phyloP scores from a whole-genome alignment of 225 moss, liverwort and hornwort genomes.

The Anthoceros angustus region DNA sequence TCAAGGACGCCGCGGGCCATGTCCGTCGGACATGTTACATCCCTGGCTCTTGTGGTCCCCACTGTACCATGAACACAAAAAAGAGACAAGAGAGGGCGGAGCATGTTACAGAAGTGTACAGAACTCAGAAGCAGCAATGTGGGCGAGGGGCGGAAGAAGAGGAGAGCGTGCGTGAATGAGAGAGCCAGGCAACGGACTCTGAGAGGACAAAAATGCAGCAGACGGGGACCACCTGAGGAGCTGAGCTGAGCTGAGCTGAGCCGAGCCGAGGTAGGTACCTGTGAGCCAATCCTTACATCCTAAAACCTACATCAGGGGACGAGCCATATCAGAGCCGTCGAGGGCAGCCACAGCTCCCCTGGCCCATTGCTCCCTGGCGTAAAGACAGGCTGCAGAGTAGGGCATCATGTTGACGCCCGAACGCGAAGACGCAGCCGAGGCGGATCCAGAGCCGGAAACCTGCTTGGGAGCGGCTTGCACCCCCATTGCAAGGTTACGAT shows the following conservation, averaged over 20 bases:
- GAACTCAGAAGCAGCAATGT: no score
- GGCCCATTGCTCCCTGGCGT: neutral
- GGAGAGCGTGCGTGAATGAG: no score
- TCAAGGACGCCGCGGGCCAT: no score
- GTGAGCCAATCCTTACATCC: no score
- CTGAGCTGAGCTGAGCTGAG: neutral
- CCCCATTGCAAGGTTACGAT: neutral
- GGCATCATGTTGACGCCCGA: neutral
- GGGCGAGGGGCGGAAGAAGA: no score
- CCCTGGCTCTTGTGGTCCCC: no score
- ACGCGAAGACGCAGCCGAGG: neutral
- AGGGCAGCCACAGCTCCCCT: neutral
- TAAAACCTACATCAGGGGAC: neutral
- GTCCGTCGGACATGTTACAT: no score
- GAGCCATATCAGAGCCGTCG: neutral
- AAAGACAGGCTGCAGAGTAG: neutral
- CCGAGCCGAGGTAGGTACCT: neutral
- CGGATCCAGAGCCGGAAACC: neutral
- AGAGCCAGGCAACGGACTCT: no score
- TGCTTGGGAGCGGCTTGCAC: neutral
- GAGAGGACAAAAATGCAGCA: no score
- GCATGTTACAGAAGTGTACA: no score
- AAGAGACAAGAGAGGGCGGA: no score
- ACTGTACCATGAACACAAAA: no score
- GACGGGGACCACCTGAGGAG: neutral